Conservation (phyloP, 2,329 filamentous ascomycete species). For the Exserohilum turcica region DNA sequence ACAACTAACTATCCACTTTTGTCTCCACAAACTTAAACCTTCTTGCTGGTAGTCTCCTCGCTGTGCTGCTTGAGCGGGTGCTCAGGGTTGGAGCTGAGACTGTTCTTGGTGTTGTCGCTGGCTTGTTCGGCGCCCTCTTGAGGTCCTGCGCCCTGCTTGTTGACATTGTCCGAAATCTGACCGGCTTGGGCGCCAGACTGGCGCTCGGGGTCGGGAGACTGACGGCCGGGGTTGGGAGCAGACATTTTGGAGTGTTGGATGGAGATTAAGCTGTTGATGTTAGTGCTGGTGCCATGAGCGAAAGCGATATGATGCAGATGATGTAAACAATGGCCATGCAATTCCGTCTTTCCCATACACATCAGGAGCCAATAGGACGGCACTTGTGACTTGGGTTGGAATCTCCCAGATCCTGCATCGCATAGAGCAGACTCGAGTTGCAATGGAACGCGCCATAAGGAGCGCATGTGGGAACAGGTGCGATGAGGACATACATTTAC, state of each 20-base stretch:
- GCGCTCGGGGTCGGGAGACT: constrained; percentile 76
- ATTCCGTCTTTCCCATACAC: background rate
- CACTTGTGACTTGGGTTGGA: too few species aligned
- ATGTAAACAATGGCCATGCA: background rate
- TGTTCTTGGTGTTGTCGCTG: constrained; percentile 53
- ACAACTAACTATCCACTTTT: background rate
- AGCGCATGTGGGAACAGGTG: background rate
- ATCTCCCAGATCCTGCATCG: too few species aligned
- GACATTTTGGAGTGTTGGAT: constrained; percentile 59
- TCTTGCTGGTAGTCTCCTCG: constrained; percentile 66
- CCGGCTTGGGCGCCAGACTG: constrained; percentile 69
- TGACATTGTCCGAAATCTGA: constrained; percentile 62
- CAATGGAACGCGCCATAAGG: background rate
- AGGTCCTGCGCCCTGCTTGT: constrained; percentile 55
- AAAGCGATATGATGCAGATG: too few species aligned
- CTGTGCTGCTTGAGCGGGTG: constrained; percentile 66
- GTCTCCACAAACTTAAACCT: constrained; percentile 15
- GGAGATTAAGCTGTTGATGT: background rate
- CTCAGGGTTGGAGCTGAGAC: constrained; percentile 66
- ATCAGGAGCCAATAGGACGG: background rate
- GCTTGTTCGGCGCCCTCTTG: constrained; percentile 55
- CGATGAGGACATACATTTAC: background rate
- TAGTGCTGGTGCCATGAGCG: background rate
- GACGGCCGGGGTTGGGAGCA: constrained; percentile 66
- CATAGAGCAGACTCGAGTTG: background rate